Base-by-base conservation (phyloP, 2,329 filamentous ascomycete species). In the Huntiella bhutanensis region DNA sequence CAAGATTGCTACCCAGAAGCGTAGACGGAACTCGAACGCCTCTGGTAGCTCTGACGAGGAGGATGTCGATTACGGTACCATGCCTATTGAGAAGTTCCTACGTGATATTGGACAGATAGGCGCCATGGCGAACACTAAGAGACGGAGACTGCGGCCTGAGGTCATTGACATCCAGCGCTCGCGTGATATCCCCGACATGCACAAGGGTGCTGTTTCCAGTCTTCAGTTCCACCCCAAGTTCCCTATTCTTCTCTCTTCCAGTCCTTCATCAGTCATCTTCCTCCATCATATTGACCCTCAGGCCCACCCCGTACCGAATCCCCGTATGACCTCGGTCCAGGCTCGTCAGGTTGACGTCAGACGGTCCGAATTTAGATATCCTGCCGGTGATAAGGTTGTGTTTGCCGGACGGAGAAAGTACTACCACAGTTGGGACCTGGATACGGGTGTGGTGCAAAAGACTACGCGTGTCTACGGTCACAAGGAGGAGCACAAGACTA, bases 401-500 rank as follows among this genome's bases (percentile, higher is more conserved):
- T 82, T 95, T 50, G 82, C 86, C 13, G 87, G 87, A 34, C 80
- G 88, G 33, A 76, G 91, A 43, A 78, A 78, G 52, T 96, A 86
- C 66, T 95, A 96, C 62, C 91, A 96, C 63, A 78, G 81, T 53
- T 98, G 91, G 91, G 80, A 96, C 56, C 71, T 98, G 17, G 68
- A 80, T 38, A 79, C 80, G 0, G 91, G 91, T 38, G 67, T 70
- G 10, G 77, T 98, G 42, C 81, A 88, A 56, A 94, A 93, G 62
- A 73, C 93, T 39, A 77, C 75, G 54, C 70, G 81, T 58, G 66
- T 91, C 49, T 73, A 81, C 57, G 75, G 86, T 52, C 80, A 86
- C 54, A 69, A 78, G 53, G 71, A 82, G 47, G 84, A 93, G 61
- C 87, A 95, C 60, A 81, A 78, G 55, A 81, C 75, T 36, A 95